Conservation (phyloP, 2,329 filamentous ascomycete species). For the Onygenales sp. region DNA sequence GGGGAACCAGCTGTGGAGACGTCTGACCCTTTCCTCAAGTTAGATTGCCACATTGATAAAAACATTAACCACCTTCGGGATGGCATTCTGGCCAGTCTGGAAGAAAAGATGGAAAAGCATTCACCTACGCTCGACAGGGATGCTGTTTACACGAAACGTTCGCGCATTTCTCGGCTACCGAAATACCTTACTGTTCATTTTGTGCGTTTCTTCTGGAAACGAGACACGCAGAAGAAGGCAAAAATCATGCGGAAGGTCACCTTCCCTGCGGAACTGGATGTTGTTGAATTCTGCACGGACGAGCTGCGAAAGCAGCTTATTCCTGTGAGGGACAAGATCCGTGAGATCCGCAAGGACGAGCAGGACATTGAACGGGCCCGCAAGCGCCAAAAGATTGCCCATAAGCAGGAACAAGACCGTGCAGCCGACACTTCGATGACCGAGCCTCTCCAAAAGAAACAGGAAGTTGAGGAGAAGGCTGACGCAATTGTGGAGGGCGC, state of each 20-base stretch:
- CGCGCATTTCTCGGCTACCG: slow-evolving; percentile 79
- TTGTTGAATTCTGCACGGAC: slow-evolving; percentile 91
- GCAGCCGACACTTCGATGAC: slow-evolving; percentile 22
- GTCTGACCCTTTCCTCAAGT: slow-evolving; percentile 74
- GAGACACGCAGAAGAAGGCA: slow-evolving; percentile 91
- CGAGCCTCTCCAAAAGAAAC: slow-evolving; percentile 40
- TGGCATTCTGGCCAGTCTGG: slow-evolving; percentile 70
- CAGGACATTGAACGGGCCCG: slow-evolving; percentile 83
- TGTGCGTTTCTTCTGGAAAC: slow-evolving; percentile 96
- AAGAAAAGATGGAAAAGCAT: slow-evolving; percentile 84
- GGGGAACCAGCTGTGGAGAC: slow-evolving; percentile 61
- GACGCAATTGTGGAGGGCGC: slow-evolving; percentile 59
- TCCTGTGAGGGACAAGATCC: slow-evolving; percentile 91
- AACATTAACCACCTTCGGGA: slow-evolving; percentile 85
- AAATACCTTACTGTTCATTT: slow-evolving; percentile 97
- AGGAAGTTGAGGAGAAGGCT: slow-evolving; percentile 37
- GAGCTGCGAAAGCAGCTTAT: slow-evolving; percentile 72
- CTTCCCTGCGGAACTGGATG: slow-evolving; percentile 86
- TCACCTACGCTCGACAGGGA: slow-evolving; percentile 70
- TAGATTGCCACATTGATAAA: slow-evolving; percentile 89
- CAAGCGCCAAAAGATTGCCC: slow-evolving; percentile 75
- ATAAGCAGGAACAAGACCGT: slow-evolving; percentile 45
- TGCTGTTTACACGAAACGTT: slow-evolving; percentile 78
- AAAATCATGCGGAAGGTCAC: slow-evolving; percentile 99
- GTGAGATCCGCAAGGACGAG: slow-evolving; percentile 90